Percentiles rank a stretch among this genome's conserved stretches.
Conservation (phyloP, 768 basidiomycete genomes). For the Leccinum subgranulosum region DNA sequence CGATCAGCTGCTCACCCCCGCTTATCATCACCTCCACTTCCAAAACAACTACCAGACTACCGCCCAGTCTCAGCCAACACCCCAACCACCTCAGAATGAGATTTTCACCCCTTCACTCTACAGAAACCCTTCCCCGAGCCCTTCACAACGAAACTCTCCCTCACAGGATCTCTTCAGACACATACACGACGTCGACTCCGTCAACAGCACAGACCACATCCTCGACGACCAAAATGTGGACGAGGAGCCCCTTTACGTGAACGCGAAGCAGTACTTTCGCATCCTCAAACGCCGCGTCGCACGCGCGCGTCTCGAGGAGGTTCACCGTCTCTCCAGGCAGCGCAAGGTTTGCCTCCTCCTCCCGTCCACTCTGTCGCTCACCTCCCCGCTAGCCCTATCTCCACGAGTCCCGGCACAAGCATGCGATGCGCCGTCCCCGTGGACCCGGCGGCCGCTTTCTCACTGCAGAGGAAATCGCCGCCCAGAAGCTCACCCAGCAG, state of each 20-base stretch:
- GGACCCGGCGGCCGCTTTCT: slow-evolving; percentile 98
- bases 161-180: slow-evolving; percentile 30
- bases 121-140: slow-evolving; percentile 31
- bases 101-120: slow-evolving; percentile 24
- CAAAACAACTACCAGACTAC: slow-evolving; percentile 28
- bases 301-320: slow-evolving; percentile 86
- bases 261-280: slow-evolving; percentile 98
- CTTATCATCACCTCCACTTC: slow-evolving; percentile 46
- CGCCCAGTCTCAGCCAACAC: slow-evolving; percentile 19
- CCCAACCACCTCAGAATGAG: slow-evolving; percentile 19
- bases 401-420: slow-evolving; percentile 96
- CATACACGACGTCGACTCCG: slow-evolving; percentile 22
- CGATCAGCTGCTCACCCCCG: slow-evolving; percentile 60
- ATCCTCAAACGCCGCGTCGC: slow-evolving; percentile 95
- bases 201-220: slow-evolving; percentile 21
- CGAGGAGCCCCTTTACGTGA: slow-evolving; percentile 98
- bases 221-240: slow-evolving; percentile 55
- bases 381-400: slow-evolving; percentile 75
- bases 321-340: slow-evolving; percentile 88
- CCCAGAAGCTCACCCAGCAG: slow-evolving; percentile 53
- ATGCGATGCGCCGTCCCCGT: slow-evolving; percentile 95
- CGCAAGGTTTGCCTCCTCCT: slow-evolving; percentile 63
- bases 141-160: slow-evolving; percentile 30
- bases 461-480: slow-evolving; percentile 92
- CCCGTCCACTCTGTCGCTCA: slow-evolving; percentile 2